These are phyloP conservation scores for Russula earlei DNA, from an alignment of 768 basidiomycete genomes.

Conservation along the genomic window DNA sequence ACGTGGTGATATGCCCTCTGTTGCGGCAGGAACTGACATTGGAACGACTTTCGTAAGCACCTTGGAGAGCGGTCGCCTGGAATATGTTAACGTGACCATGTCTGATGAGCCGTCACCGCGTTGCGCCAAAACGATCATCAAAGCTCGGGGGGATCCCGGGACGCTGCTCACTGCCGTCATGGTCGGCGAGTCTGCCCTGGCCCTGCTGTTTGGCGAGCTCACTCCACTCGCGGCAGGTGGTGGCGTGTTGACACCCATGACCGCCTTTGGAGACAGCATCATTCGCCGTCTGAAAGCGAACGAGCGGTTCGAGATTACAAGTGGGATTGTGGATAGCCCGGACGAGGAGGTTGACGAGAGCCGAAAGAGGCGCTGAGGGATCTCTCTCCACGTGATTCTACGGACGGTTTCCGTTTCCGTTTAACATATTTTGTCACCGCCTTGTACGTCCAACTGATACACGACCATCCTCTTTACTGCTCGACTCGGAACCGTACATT, in stretches of 20 bases:
- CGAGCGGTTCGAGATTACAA: conserved; percentile 49
- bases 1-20: conserved; percentile 22
- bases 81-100: conserved; percentile 61
- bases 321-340: conserved; percentile 30
- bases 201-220: conserved; percentile 51
- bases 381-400: no score
- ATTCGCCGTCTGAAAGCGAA: conserved; percentile 54
- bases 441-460: no score
- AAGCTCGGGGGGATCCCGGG: conserved; percentile 69
- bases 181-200: conserved; percentile 72
- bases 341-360: conserved; percentile 4
- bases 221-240: conserved; percentile 52
- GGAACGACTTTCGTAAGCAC: conserved; percentile 29
- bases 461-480: no score
- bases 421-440: no score
- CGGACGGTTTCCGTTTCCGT: no score
- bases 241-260: conserved; percentile 77
- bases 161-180: conserved; percentile 59
- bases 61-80: conserved; percentile 50
- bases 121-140: conserved; percentile 51
- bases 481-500: no score
- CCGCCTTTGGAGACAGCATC: conserved; percentile 70
- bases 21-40: background rate
- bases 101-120: conserved; percentile 35
- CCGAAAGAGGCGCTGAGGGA: conserved; percentile 1